These are phyloP conservation scores for Murraya koenigii DNA, from an alignment of 345 rosid species.

Conservation along the genomic window DNA sequence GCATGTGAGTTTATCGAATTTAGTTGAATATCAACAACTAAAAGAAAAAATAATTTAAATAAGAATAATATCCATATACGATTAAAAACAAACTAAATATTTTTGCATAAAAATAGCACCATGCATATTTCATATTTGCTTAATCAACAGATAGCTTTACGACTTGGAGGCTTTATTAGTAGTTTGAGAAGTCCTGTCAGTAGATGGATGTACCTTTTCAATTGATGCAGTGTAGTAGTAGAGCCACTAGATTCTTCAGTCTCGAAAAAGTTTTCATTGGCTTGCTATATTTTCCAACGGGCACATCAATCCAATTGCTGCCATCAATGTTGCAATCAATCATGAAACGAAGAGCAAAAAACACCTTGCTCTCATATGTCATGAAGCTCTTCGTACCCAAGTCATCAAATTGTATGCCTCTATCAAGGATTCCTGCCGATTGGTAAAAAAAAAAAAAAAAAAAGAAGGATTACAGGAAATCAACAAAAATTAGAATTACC, in stretches of 20 bases:
- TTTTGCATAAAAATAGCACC: no score
- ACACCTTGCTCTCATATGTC: conserved; percentile 93
- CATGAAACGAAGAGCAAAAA: conserved; percentile 94
- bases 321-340: conserved; percentile 82
- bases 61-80: no score
- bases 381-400: conserved; percentile 84
- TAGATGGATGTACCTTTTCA: conserved; percentile 51
- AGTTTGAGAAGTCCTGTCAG: conserved; percentile 3
- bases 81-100: no score
- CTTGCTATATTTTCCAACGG: conserved; percentile 76
- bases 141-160: background rate
- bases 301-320: conserved; percentile 96
- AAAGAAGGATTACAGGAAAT: background rate
- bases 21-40: no score
- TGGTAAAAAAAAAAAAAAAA: background rate
- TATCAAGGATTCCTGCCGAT: conserved; percentile 82
- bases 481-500: background rate
- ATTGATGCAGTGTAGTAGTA: conserved; percentile 57
- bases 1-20: no score
- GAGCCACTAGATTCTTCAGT: conserved; percentile 44
- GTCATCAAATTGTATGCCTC: conserved; percentile 91
- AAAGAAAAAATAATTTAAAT: no score
- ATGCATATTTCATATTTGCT: no score
- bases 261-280: conserved; percentile 58
- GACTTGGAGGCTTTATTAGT: conserved; percentile 4